Base-by-base conservation (phyloP, 202 grass and related monocot genomes). In the Cymbopogon flexuosus region DNA sequence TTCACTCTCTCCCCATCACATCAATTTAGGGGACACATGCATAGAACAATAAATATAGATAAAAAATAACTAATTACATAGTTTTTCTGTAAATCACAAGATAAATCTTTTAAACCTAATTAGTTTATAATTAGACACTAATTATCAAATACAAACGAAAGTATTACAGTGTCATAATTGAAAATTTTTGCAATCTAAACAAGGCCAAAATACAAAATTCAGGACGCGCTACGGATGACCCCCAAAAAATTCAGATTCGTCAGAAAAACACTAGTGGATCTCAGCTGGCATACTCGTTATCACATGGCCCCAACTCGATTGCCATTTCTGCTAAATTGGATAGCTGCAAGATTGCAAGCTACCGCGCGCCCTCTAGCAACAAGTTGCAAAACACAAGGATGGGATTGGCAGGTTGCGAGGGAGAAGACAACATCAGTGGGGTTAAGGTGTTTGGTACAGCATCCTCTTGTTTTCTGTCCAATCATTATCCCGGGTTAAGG, bases 391-490 rank as follows among this genome's bases (percentile, higher is more conserved):
- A 75, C n/a, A 70, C 70, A 70, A 52, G 1, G 86, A 88, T 35
- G 70, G 63, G 12, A 75, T 84, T 79, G 75, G 75, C 73, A 72
- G 68, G 31, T 62, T 45, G 81, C 81, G 61, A 68, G 73, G 45
- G 63, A 70, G 75, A 70, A 43, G 35, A 12, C 18, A 77, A 81
- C 81, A 81, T 27, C 27, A 10, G 45, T 40, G 24, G 69, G 62
- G 63, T 43, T 27, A 24, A 74, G 34, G 63, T 75, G 81, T 47
- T 70, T 76, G 81, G 76, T 18, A 27, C 81, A 80, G 72, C 42
- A 29, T 21, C 62, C n/a, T 65, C 59, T 81, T 42, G 27, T 70
- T 76, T 81, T 69, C 56, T 71, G 87, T 70, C 81, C 86, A 84
- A 84, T 76, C 62, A 68, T 65, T 70, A 27, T 57, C 27, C 27